Evolutionary conservation across 345 rosid species (phyloP), one percentile per base, ranked within the genome.

Genomic region (Acer saccharum): DNA sequence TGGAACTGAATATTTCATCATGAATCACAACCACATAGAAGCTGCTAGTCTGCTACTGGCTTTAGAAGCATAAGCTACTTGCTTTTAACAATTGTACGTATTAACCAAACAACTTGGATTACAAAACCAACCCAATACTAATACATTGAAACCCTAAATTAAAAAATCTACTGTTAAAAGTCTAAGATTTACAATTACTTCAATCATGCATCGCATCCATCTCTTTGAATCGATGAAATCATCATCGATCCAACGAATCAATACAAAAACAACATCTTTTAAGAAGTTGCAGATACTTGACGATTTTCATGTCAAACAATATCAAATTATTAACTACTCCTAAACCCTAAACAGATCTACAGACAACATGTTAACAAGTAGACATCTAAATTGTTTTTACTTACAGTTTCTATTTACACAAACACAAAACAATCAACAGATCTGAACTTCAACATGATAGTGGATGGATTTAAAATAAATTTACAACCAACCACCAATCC

Each of bases 391-490:
- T 43, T 43, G 2, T 0, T 8, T 9, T 43, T 9, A 1, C 46
- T 43, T 43, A 43, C 46, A 43, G 1, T 43, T 43, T 43, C 46
- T 43, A 43, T 43, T 43, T 43, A 43, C 46, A 43, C 10, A 35
- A 3, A 41, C 46, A 43, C 46, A 43, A 9, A 7, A 8, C 10
- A 9, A 8, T 43, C 11, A 43, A 7, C 10, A 43, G 10, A 43
- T 43, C 50, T 46, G 2, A 46, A 46, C 50, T 9, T 10, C 80
- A 41, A 68, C 75, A 71, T 66, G 63, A 23, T 27, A 65, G 72
- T 73, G 23, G 71, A 35, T 0, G 54, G 58, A 43, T 43, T 39
- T 17, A 16, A 39, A 16, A 10, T 7, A 54, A 66, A 35, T 4
- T 74, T 46, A 64, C 35, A 78, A 27, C 27, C 27, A 17, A 21